Evolutionary conservation across 2,329 filamentous ascomycete genomes (phyloP), one percentile per base, ranked within the genome.

Genomic region (Graphilbum ipis-grandicollis): DNA sequence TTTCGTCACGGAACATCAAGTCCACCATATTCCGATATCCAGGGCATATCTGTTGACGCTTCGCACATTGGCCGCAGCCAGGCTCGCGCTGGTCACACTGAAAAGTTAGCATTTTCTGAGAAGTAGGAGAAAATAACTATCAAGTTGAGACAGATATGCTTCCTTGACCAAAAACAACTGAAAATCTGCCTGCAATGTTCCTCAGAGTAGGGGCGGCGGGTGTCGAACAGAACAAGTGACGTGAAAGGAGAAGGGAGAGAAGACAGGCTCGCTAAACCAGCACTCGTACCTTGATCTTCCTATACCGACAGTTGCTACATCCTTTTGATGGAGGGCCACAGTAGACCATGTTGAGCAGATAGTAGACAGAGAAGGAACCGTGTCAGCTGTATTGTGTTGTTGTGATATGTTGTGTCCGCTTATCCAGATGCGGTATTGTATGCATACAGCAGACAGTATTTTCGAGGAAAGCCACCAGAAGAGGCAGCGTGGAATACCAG

Each of bases 1-100:
- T 71, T 48, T 71, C 64, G 46, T 71, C 65, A 31, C 67, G 61
- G 44, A 72, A 71, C 57, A 71, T 68, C 41, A 71, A 57, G 43
- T 71, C 67, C 30, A 68, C 59, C 34, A 65, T 54, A 42, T 67
- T 66, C 31, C 67, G 56, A 45, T 72, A 72, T 38, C 68, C 68
- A 23, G 67, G 66, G 40, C 68, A 72, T 51, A 51, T 41, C 36
- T 64, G 56, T 39, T 63, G 57, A 31, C 65, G 60, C 47, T 68
- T 67, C 35, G 59, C 56, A 47, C 68, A 72, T 48, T 71, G 68
- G 34, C 65, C 65, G 39, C 68, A 72, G 33, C 59, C 57, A 9
- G 63, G 62, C 33, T 60, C 57, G 39, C 52, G 56, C 47, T 68
- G 62, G 45, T 71, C 68, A 48, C 68, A 72, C 66, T 71, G 43